These are phyloP conservation scores for Thalassiosira sp. DNA, from an alignment of 352 stramenopile species.

Conservation along the genomic window DNA sequence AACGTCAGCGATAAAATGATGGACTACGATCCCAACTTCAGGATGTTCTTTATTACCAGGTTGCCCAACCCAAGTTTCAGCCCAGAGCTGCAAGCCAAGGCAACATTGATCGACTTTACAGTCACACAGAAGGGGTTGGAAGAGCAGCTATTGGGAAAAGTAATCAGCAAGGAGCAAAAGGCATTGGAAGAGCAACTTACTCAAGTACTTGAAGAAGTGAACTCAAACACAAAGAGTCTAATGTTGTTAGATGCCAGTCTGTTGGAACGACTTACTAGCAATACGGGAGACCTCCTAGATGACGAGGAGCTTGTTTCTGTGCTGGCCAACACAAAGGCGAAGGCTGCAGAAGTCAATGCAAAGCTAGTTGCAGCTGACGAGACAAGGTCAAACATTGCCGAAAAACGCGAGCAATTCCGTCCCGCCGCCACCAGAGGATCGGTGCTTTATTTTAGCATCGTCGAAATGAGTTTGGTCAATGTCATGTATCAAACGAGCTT, in stretches of 20 bases:
- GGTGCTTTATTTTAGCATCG: slow-evolving; percentile 98
- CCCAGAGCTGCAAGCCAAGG: slow-evolving; percentile 97
- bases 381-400: slow-evolving; percentile 95
- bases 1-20: slow-evolving; percentile 99
- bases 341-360: slow-evolving; percentile 96
- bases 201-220: slow-evolving; percentile 97
- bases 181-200: slow-evolving; percentile 97
- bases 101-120: slow-evolving; percentile 98
- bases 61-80: slow-evolving; percentile 97
- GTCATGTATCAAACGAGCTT: slow-evolving; percentile 99
- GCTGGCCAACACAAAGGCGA: slow-evolving; percentile 97
- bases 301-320: slow-evolving; percentile 98
- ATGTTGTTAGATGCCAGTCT: slow-evolving; percentile 94
- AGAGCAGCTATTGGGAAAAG: slow-evolving; percentile 93
- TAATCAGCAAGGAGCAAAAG: slow-evolving; percentile 98
- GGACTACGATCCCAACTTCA: slow-evolving; percentile 97
- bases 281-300: slow-evolving; percentile 96
- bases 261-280: slow-evolving; percentile 94
- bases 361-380: slow-evolving; percentile 96
- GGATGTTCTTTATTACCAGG: slow-evolving; percentile 97
- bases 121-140: slow-evolving; percentile 95
- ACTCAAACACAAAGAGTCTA: slow-evolving; percentile 97
- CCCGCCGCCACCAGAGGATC: slow-evolving; percentile 95
- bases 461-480: slow-evolving; percentile 97
- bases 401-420: slow-evolving; percentile 98